Evolutionary conservation across 495 filamentous ascomycete genomes (phyloP).

Genomic region (Aspergillus cavernicola): DNA sequence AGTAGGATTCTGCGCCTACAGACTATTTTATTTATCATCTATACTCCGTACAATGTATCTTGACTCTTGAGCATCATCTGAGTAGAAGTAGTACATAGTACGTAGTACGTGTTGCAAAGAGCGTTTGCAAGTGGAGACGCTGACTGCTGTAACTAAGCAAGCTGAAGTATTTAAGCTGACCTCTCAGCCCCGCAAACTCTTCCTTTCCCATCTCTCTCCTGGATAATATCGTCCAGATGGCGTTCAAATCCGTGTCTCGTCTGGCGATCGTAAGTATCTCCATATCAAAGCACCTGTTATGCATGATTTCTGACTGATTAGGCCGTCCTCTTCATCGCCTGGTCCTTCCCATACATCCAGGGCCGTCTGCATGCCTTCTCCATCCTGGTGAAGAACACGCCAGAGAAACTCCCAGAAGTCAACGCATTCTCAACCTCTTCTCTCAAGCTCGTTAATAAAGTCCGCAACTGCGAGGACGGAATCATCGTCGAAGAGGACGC

Average conservation of each 20-base stretch:
- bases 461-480: slow-evolving; percentile 47
- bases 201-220: neutral
- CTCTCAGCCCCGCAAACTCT: neutral
- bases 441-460: slow-evolving; percentile 31
- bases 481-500: slow-evolving; percentile 32
- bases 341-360: neutral
- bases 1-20: too few relatives aligned
- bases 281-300: neutral
- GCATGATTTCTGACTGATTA: neutral
- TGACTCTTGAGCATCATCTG: too few relatives aligned
- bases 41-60: too few relatives aligned
- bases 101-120: too few relatives aligned
- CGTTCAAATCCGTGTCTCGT: neutral
- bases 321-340: neutral
- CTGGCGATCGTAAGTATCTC: neutral
- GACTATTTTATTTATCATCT: too few relatives aligned
- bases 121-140: too few relatives aligned
- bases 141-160: too few relatives aligned
- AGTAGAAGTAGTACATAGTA: too few relatives aligned
- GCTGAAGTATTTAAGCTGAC: too few relatives aligned
- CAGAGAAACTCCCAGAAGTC: slow-evolving; percentile 21
- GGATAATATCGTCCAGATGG: neutral
- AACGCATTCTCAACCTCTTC: slow-evolving; percentile 25
- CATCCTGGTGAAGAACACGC: slow-evolving; percentile 19
- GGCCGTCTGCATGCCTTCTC: neutral